Base-by-base conservation (phyloP, 2,329 filamentous ascomycete genomes). In the Pleoardoris graminearum region DNA sequence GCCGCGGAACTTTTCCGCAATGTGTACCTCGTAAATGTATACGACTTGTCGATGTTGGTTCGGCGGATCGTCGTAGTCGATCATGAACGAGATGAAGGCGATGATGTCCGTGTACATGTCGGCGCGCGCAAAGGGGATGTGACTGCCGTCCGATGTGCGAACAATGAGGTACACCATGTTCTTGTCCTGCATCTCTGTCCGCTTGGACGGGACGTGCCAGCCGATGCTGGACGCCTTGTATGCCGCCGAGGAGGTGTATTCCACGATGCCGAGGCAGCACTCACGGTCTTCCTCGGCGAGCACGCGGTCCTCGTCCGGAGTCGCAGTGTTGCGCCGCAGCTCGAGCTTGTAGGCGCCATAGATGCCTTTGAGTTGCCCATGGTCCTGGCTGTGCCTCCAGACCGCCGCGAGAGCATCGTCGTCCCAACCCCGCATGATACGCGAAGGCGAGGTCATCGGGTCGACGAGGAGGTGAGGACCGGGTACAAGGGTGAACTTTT, bases 1-100 rank as follows among this genome's bases (percentile, higher is more conserved):
- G 75, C 85, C 80, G 59, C 83, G 81, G 4, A 88, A 68, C 1
- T 76, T 72, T 1, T 78, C 73, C 32, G 77, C 72, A 3, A 92
- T 79, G 65, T 93, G 89, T 30, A 93, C 84, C 73, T 93, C 89
- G 68, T 91, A 93, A 69, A 89, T 86, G 70, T 91, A 93, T 17
- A 91, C 67, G 2, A 91, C 88, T 0, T 85, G 78, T n/a, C 68
- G 68, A n/a, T 66, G 42, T 14, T 62, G 48, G 37, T 70, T 47
- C 2, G 67, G 63, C 1, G 67, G 59, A 55, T 86, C 83, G 65
- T 90, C 87, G 62, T 82, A 82, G 0, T 85, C 87, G 3, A 85
- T 83, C 85, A 89, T 88, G 61, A 89, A 76, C 4, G 85, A 88
- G 1, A 81, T 78, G 62, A 89, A 74, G 43, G 65, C 71, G 7